Evolutionary conservation across 2,329 filamentous ascomycete genomes (phyloP), one percentile per base, ranked within the genome.

Genomic region (Ascochyta viciae-villosae): DNA sequence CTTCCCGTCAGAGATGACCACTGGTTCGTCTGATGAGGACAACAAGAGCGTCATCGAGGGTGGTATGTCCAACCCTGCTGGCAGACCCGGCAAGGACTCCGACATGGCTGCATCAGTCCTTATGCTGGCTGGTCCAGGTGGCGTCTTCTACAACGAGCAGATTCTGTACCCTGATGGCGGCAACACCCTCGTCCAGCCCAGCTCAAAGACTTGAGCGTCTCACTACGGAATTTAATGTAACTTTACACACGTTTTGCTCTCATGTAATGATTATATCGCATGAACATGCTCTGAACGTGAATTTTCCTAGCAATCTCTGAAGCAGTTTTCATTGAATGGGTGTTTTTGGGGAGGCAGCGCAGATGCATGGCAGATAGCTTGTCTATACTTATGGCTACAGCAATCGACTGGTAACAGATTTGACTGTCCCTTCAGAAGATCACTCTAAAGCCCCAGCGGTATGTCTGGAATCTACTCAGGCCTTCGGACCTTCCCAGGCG

Each of bases 71-170:
- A 82, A 82, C 55, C 81, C 81, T 8, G 76, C 78, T 26, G 79
- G 70, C 50, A 57, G 54, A 8, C 60, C 57, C 8, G 58, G 65
- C 15, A 62, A 62, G 19, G 81, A 84, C 35, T 76, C 55, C 6
- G 55, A 58, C 58, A 83, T 83, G 79, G 81, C 78, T 6, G 80
- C 79, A 2, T 81, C 79, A 4, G 77, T 83, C 5, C 65, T 85
- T 43, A 79, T 84, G 60, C 68, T 84, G 37, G 82, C 81, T 34
- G 80, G 82, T 0, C 78, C 76, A 27, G 81, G 80, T 26, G 82
- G 82, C 3, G 62, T 79, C 0, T 84, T 83, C 59, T 80, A 82
- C 57, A 84, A 85, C 39, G 80, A 82, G 41, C 82, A 84, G 66
- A 78, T 83, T 29, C 53, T 85, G 40, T 82, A 81, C 60, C 81